phyloP scores from a whole-genome alignment of 177 flowering plant species.

The Vitis hybrid region DNA sequence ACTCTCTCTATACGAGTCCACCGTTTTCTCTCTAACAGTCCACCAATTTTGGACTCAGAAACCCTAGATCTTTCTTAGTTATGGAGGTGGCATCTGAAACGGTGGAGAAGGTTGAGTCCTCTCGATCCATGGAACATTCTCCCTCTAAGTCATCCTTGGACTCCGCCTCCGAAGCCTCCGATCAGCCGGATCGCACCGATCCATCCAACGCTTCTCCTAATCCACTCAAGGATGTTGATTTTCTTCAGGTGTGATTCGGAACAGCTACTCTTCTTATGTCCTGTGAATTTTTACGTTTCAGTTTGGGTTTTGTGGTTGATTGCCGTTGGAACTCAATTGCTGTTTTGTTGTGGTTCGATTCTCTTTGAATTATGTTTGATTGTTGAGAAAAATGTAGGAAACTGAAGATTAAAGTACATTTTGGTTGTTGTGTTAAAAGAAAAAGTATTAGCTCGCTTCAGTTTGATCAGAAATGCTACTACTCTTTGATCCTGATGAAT shows the following conservation, averaged over 20 bases:
- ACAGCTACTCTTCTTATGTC: not conserved
- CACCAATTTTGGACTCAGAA: constrained; percentile 2
- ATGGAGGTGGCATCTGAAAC: constrained; percentile 26
- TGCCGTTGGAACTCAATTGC: no score
- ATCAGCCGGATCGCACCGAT: constrained; percentile 27
- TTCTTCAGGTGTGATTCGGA: constrained; percentile 27
- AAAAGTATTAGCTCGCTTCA: no score
- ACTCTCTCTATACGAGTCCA: not conserved
- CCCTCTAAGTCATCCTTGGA: constrained; percentile 22
- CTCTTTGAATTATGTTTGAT: no score
- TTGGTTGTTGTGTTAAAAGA: no score
- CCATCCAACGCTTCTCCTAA: constrained; percentile 21
- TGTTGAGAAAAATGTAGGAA: no score
- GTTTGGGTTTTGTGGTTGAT: no score
- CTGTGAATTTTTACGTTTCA: no score
- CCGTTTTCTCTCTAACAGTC: constrained; percentile 2
- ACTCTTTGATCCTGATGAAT: no score
- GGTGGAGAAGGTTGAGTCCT: constrained; percentile 18
- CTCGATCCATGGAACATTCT: constrained; percentile 18
- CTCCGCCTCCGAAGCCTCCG: constrained; percentile 15
- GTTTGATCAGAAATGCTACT: no score
- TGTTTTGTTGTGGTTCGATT: no score
- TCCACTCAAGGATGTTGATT: constrained; percentile 23
- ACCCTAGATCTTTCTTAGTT: constrained; percentile 11
- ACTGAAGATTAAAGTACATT: no score